Evolutionary conservation across 2,329 filamentous ascomycete species (phyloP).

Genomic region (Fusarium praegraminearum): DNA sequence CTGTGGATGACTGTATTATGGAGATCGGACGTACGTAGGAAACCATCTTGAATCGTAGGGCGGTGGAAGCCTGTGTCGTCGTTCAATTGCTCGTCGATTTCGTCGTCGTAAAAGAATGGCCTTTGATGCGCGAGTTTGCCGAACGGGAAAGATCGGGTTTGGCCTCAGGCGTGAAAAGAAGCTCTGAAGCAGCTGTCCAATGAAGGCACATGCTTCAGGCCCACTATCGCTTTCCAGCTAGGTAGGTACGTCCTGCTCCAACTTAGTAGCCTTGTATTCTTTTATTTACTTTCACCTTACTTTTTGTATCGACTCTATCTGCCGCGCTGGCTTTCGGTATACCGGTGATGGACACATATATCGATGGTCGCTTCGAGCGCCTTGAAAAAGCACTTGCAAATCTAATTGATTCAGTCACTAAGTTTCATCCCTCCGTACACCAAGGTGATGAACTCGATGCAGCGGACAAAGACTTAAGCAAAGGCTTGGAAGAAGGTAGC

Average conservation of each 20-base stretch:
- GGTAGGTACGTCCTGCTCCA: neutral
- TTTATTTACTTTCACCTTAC: slow-evolving; percentile 23
- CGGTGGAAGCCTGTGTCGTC: slow-evolving; percentile 49
- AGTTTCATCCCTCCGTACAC: slow-evolving; percentile 79
- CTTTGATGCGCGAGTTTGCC: slow-evolving; percentile 52
- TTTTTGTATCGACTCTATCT: neutral
- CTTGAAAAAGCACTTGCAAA: slow-evolving; percentile 74
- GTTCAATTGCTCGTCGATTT: slow-evolving; percentile 54
- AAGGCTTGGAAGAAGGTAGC: slow-evolving; percentile 74
- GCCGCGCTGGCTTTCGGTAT: neutral
- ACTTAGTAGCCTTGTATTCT: slow-evolving; percentile 22
- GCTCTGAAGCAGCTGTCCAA: slow-evolving; percentile 32
- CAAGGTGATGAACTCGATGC: slow-evolving; percentile 76
- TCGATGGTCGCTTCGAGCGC: slow-evolving; percentile 73
- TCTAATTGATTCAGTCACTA: slow-evolving; percentile 82
- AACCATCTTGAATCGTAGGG: slow-evolving; percentile 56
- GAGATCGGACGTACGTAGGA: slow-evolving; percentile 52
- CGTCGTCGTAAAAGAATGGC: slow-evolving; percentile 47
- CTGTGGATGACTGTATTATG: neutral
- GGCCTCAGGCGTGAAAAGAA: slow-evolving; percentile 50
- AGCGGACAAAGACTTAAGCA: slow-evolving; percentile 76
- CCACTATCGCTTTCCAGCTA: slow-evolving; percentile 43
- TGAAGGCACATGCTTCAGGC: neutral
- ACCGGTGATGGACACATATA: slow-evolving; percentile 68
- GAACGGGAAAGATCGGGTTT: slow-evolving; percentile 52